These are phyloP conservation scores for Eucalyptus tenuipes DNA, from an alignment of 345 rosid genomes.

Conservation along the genomic window DNA sequence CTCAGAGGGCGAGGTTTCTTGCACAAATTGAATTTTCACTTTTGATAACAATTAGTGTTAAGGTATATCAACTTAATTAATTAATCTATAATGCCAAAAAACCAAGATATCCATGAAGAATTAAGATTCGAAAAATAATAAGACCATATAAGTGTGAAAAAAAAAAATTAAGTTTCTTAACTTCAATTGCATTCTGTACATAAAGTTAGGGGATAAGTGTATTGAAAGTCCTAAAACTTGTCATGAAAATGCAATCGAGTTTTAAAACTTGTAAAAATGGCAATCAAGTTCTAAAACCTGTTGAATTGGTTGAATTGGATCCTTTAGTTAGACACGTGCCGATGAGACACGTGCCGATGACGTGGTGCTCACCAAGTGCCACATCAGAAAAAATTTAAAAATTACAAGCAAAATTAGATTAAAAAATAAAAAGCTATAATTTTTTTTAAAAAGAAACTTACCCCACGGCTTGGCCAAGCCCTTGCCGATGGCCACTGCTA, in stretches of 20 bases:
- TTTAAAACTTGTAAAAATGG: too few species aligned
- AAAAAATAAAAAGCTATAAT: too few species aligned
- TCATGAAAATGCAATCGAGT: fast-evolving
- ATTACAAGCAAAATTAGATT: too few species aligned
- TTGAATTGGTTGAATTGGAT: too few species aligned
- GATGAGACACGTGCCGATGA: too few species aligned
- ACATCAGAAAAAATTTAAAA: too few species aligned
- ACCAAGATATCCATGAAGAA: not conserved
- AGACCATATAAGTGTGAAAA: not conserved
- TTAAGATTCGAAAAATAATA: not conserved
- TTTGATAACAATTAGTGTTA: not conserved
- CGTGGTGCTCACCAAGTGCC: too few species aligned
- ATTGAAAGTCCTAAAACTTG: too few species aligned
- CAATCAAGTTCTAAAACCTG: too few species aligned
- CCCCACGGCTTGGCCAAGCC: too few species aligned
- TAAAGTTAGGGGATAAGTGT: not conserved
- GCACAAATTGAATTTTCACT: not conserved
- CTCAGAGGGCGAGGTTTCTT: not conserved
- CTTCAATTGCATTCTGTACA: not conserved
- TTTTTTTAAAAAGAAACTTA: too few species aligned
- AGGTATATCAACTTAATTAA: not conserved
- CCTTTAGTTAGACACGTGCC: too few species aligned
- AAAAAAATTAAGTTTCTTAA: not conserved
- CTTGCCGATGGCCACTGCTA: fast-evolving
- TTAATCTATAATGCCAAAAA: not conserved